Evolutionary conservation across 1,284 basidiomycete genomes (phyloP), one percentile per base, ranked within the genome.

Genomic region (Porphyrellus sp.): DNA sequence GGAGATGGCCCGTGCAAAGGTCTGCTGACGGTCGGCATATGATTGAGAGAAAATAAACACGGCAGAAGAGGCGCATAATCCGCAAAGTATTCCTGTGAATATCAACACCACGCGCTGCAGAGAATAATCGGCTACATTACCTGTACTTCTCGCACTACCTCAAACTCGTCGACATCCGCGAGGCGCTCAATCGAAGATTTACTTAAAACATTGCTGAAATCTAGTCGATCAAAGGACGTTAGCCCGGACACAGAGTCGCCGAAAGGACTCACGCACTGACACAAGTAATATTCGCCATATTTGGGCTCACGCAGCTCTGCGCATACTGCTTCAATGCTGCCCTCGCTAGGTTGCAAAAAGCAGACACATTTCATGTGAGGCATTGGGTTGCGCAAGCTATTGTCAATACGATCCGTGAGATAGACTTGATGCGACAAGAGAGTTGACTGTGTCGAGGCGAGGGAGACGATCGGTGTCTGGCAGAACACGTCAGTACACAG

Each of bases 341-440:
- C 82, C 46, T 89, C 82, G 49, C 81, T 88, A 21, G 88, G 88
- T 46, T 91, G 84, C 9, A 99, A 76, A 67, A 99, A 94, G 66
- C 93, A 96, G 46, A 99, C 85, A 68, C 97, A 99, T 72, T 95
- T 94, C 78, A 99, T 89, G 69, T 99, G 96, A 15, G 89, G 83
- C 83, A 98, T 93, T 16, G 91, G 76, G 66, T 95, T 93, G 58
- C 90, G 85, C 60, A 85, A 84, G 66, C 76, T 79, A 71, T 98
- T 98, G 76, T 97, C 94, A 68, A 99, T 91, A 53, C 93, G 82
- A 74, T 99, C 97, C 1, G 96, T 99, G 47, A 99, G 83, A 71
- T 99, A 99, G 20, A 99, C 92, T 68, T 99, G 94, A 62, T 98
- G 93, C 4, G 92, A 85, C n/a, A 99, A 77, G 21, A 99, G 79